Conservation (phyloP, 352 stramenopile species). For the Pythium guiyangense region DNA sequence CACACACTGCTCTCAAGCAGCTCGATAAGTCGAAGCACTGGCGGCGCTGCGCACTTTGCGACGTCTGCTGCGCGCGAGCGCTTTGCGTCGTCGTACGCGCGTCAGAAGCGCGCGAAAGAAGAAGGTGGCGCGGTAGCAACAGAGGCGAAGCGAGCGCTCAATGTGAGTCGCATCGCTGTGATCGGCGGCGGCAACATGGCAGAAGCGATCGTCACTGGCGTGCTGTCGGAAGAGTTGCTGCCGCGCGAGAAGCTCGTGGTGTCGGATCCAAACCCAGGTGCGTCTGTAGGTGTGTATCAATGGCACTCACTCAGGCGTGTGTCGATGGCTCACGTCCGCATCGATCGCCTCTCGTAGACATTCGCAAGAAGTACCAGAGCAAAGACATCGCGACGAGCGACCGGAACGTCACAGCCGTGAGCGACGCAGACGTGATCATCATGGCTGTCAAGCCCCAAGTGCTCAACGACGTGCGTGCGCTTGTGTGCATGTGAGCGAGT, state of each 20-base stretch:
- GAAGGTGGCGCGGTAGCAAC: conserved; percentile 10
- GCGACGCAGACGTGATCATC: conserved; percentile 89
- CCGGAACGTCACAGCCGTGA: conserved; percentile 53
- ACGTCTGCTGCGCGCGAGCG: conserved; percentile 6
- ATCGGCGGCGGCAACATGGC: conserved; percentile 90
- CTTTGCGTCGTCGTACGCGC: conserved; percentile 15
- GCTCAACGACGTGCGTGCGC: conserved; percentile 58
- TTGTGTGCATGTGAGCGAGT: not conserved
- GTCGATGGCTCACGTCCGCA: not conserved
- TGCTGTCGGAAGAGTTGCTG: conserved; percentile 68
- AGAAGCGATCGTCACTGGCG: conserved; percentile 81
- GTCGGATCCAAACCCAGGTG: conserved; percentile 66
- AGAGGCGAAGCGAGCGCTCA: conserved; percentile 17
- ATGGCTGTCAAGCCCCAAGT: conserved; percentile 95
- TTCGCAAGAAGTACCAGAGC: conserved; percentile 54
- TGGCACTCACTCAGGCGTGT: not conserved
- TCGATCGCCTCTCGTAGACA: conserved; percentile 21
- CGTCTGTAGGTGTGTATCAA: not conserved
- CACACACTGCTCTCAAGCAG: not conserved
- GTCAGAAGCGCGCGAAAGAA: conserved; percentile 7
- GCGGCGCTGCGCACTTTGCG: conserved; percentile 1
- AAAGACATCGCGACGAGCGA: conserved; percentile 56
- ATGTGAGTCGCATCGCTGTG: conserved; percentile 57
- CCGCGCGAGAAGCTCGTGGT: conserved; percentile 68
- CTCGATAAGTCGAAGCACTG: not conserved